Conservation (phyloP, 345 rosid genomes). For the Salix exigua region DNA sequence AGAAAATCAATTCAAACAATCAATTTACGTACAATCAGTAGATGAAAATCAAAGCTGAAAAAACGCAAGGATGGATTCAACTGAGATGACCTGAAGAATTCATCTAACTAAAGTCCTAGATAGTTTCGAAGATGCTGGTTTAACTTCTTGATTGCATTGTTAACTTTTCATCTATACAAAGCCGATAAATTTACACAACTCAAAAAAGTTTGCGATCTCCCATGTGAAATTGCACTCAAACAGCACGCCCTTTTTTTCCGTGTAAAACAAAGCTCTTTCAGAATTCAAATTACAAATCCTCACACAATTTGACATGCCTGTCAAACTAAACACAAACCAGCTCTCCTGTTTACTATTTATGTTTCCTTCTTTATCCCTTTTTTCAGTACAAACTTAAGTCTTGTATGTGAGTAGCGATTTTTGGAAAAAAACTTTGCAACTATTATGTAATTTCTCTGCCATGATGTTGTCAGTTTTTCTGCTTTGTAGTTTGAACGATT, state of each 20-base stretch:
- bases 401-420: not conserved
- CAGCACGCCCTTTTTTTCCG: not conserved
- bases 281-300: not conserved
- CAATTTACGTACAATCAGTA: not conserved
- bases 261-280: not conserved
- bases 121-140: not conserved
- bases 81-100: not conserved
- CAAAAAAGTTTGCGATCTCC: not conserved
- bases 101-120: not conserved
- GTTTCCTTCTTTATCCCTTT: not conserved
- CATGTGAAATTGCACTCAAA: not conserved
- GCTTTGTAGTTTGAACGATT: not conserved
- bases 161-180: conserved; percentile 5
- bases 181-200: conserved; percentile 13
- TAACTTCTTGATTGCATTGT: not conserved
- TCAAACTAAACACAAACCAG: not conserved
- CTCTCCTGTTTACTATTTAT: not conserved
- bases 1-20: not conserved
- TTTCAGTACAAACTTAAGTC: not conserved
- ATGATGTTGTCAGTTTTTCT: not conserved
- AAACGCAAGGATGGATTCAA: not conserved
- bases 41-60: not conserved
- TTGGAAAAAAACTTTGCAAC: not conserved
- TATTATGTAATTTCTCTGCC: not conserved
- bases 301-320: not conserved